Evolutionary conservation across 225 moss, liverwort and hornwort genomes (phyloP), one percentile per base, ranked within the genome.

Genomic region (Polytrichum formosum): DNA sequence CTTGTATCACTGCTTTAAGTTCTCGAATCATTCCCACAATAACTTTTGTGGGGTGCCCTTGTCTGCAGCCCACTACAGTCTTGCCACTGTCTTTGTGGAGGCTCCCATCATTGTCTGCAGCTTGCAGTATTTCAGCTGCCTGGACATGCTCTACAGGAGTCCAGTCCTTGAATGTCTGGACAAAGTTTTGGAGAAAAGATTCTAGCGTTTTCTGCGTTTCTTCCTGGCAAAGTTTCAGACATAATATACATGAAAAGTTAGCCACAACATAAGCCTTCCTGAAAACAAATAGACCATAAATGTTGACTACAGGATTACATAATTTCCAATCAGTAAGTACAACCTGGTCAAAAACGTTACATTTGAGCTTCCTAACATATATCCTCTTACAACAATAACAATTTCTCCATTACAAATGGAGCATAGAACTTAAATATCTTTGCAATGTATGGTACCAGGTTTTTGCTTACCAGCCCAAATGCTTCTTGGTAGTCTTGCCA

Each of bases 401-500:
- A 61, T 61, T 61, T 4, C 4, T 5, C 61, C 22, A 22, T 26
- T 8, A 22, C 61, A 61, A 61, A 22, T 22, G 61, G 26, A 20
- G 26, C 26, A 61, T 3, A 26, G 26, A 46, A 46, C 46, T 46
- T 46, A 46, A 46, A 4, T 46, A 46, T 46, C 46, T 46, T 46
- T 16, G 18, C 31, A 20, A 61, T n/a, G 26, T n/a, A 26, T 26
- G 7, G 26, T 61, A 26, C 21, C 28, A 63, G 23, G 28, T 22
- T 65, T 68, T 65, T 28, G 7, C 31, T 61, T 78, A 92, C 91
- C 91, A 90, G 74, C 79, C 83, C 85, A 77, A 83, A 76, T 73
- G 87, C 81, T 63, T 87, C 81, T 72, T 90, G 90, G 73, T 87
- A 90, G 61, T 78, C 83, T 88, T 92, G 85, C 91, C 91, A 92